Base-by-base conservation (phyloP, 768 basidiomycete species). In the Phaffia tasmanica region DNA sequence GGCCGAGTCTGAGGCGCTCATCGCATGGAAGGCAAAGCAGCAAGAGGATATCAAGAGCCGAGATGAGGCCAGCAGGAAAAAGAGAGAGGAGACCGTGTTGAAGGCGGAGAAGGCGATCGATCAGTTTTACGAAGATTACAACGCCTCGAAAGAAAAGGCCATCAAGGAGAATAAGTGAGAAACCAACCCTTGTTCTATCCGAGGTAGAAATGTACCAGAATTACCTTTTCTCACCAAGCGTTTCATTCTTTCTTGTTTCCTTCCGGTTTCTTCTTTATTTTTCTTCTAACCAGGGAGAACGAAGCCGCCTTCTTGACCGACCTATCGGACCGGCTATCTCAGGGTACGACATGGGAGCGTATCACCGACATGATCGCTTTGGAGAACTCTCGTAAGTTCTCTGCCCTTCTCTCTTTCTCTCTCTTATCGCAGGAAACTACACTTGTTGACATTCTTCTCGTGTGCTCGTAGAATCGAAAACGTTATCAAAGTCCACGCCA, bases 271-370 rank as follows among this genome's bases (percentile, higher is more conserved):
- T 50, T 16, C 5, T 47, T 19, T 57, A 46, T 59, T 23, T 53
- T 50, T 32, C 59, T 56, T n/a, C 23, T 29, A 55, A 50, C 51
- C 74, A 98, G 94, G 80, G 87, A 95, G 74, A 81, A 86, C 70
- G 94, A 98, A 76, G 83, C 84, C 23, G 83, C 85, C 65, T 97
- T 86, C 79, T 73, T 93, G 50, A 80, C 83, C 19, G 77, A 79
- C n/a, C 79, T 91, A 63, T 83, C 83, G 25, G 85, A 85, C 57
- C 83, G 85, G 14, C 83, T 98, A 60, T 86, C 89, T 0, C 81
- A 82, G 63, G 95, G 94, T 29, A 95, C 94, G 25, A 94, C 92
- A 9, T 99, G 94, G 94, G 85, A 91, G 72, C 86, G 95, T 48
- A 94, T 99, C 73, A 87, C 86, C 74, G 84, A 85, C 30, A 77